A percentile compares a stretch with the other conserved stretches of the same genome.
Evolutionary conservation across 2,329 filamentous ascomycete genomes (phyloP).

Genomic region (Capronia americana): DNA sequence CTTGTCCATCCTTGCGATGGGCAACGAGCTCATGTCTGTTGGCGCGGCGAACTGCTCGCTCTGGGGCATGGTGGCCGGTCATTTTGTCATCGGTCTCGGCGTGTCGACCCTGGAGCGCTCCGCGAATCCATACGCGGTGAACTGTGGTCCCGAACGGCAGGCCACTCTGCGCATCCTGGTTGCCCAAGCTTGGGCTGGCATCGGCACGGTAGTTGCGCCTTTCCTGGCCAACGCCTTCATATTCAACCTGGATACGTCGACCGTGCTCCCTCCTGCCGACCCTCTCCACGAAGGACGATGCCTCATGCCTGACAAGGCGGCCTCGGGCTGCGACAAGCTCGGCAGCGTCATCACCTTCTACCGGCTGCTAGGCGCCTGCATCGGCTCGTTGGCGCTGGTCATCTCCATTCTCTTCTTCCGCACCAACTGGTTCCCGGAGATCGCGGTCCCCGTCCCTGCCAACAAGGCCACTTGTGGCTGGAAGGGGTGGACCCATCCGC

Average conservation of each 20-base stretch:
- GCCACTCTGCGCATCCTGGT: conserved; percentile 79
- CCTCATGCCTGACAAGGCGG: conserved; percentile 49
- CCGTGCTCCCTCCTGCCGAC: conserved; percentile 22
- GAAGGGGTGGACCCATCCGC: conserved; percentile 38
- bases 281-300: conserved; percentile 33
- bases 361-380: conserved; percentile 74
- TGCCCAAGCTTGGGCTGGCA: conserved; percentile 77
- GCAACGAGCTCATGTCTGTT: conserved; percentile 66
- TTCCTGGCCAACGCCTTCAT: conserved; percentile 69
- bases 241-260: conserved; percentile 57
- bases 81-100: conserved; percentile 77
- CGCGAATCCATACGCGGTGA: conserved; percentile 76
- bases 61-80: conserved; percentile 41
- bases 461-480: conserved; percentile 59
- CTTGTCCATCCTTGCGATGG: conserved; percentile 72
- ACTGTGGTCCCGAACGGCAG: conserved; percentile 77
- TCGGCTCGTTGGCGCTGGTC: conserved; percentile 66
- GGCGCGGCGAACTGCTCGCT: conserved; percentile 33
- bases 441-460: conserved; percentile 67
- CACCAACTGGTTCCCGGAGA: conserved; percentile 72
- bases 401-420: conserved; percentile 58
- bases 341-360: conserved; percentile 79
- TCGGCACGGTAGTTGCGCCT: conserved; percentile 75
- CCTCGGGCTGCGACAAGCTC: conserved; percentile 54
- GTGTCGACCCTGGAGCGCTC: conserved; percentile 77